Percentiles rank a stretch among this genome's conserved stretches.
Evolutionary conservation across 1,284 basidiomycete genomes (phyloP).

Genomic region (Ceratobasidium sp.): DNA sequence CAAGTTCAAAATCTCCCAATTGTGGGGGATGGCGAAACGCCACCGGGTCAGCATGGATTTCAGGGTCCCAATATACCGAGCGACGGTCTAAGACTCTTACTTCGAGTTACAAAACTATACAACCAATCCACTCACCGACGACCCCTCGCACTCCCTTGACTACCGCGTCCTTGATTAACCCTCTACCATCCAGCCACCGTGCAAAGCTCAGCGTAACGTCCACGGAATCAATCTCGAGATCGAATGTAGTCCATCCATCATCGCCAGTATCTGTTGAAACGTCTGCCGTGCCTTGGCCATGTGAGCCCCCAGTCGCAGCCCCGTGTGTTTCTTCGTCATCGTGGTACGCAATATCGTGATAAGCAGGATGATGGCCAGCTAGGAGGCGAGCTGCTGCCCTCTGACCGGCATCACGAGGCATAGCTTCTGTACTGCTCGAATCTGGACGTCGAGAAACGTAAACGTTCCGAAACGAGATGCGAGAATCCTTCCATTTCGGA

Average conservation of each 20-base stretch:
- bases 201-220: constrained; percentile 95
- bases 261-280: constrained; percentile 37
- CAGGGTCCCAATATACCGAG: constrained; percentile 86
- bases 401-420: constrained; percentile 51
- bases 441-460: constrained; percentile 85
- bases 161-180: constrained; percentile 87
- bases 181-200: constrained; percentile 96
- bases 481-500: constrained; percentile 95
- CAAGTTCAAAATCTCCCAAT: constrained; percentile 91
- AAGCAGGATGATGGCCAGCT: constrained; percentile 73
- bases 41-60: constrained; percentile 77
- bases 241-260: constrained; percentile 78
- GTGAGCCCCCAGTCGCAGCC: constrained; percentile 9
- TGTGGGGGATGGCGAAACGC: constrained; percentile 76
- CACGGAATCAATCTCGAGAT: constrained; percentile 90
- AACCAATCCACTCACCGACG: constrained; percentile 63
- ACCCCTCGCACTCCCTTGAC: constrained; percentile 94
- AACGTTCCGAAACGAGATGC: constrained; percentile 96
- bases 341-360: constrained; percentile 59
- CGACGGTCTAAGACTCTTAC: constrained; percentile 71
- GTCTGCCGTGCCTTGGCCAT: constrained; percentile 54
- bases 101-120: neutral
- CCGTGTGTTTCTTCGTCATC: constrained; percentile 53
- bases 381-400: constrained; percentile 66
- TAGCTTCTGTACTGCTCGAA: constrained; percentile 38